Evolutionary conservation across 2,329 filamentous ascomycete species (phyloP).

Genomic region (Curvularia verruculosa): DNA sequence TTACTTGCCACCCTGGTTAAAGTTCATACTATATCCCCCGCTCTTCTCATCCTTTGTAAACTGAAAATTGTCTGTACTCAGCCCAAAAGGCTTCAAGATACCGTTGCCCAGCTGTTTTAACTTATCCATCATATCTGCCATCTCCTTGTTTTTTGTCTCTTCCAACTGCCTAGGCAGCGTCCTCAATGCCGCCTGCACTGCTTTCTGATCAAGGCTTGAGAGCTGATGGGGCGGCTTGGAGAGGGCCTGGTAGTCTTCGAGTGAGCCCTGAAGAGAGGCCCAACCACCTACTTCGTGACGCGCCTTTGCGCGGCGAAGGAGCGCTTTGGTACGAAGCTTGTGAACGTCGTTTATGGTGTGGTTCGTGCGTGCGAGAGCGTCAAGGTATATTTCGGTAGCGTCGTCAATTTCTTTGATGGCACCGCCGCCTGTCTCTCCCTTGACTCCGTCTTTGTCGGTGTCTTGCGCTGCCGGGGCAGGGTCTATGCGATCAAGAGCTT

Average conservation of each 20-base stretch:
- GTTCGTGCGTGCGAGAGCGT: slow-evolving; percentile 38
- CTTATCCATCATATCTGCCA: slow-evolving; percentile 97
- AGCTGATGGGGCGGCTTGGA: slow-evolving; percentile 63
- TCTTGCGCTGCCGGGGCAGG: slow-evolving; percentile 46
- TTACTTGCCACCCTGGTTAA: slow-evolving; percentile 58
- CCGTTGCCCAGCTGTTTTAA: slow-evolving; percentile 91
- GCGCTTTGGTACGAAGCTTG: slow-evolving; percentile 80
- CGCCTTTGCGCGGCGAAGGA: slow-evolving; percentile 79
- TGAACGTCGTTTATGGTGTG: slow-evolving; percentile 65
- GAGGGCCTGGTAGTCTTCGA: slow-evolving; percentile 78
- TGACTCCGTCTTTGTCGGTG: slow-evolving; percentile 51
- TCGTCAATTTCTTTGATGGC: slow-evolving; percentile 67
- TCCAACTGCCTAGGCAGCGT: slow-evolving; percentile 72
- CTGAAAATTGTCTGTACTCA: slow-evolving; percentile 93
- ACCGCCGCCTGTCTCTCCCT: slow-evolving; percentile 58
- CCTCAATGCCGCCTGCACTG: slow-evolving; percentile 70
- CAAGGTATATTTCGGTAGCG: slow-evolving; percentile 39
- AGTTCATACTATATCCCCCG: slow-evolving; percentile 94
- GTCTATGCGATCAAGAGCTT: slow-evolving; percentile 70
- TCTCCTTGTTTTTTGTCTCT: slow-evolving; percentile 81
- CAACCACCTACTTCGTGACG: slow-evolving; percentile 75
- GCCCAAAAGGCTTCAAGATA: slow-evolving; percentile 87
- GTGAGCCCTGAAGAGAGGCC: slow-evolving; percentile 78
- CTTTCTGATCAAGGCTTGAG: slow-evolving; percentile 67
- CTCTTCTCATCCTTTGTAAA: slow-evolving; percentile 89